These are phyloP conservation scores for Naganishia sp. DNA, from an alignment of 1,284 basidiomycete genomes.

Conservation along the genomic window DNA sequence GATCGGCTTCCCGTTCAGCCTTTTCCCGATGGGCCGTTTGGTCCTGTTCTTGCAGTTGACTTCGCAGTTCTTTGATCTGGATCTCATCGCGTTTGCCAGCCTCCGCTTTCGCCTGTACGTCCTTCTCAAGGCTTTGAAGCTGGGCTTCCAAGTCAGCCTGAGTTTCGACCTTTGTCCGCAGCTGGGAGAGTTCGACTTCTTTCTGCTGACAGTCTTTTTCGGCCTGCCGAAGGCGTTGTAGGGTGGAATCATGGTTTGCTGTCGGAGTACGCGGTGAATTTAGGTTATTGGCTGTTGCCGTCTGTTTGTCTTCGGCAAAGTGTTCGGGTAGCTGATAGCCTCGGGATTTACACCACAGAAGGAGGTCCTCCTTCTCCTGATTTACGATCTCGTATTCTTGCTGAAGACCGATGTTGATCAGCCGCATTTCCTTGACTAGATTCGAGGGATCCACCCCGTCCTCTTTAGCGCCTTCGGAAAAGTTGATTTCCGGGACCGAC, in stretches of 20 bases:
- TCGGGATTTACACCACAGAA: constrained; percentile 1
- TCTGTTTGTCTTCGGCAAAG: neutral
- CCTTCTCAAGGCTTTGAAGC: constrained; percentile 28
- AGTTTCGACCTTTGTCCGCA: neutral
- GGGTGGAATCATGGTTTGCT: neutral
- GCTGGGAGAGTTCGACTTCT: constrained; percentile 17
- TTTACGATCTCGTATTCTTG: constrained; percentile 36
- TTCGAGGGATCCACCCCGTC: constrained; percentile 49
- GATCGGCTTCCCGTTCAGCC: constrained; percentile 26
- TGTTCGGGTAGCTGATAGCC: constrained; percentile 26
- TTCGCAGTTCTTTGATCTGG: constrained; percentile 28
- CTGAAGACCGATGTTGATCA: constrained; percentile 51
- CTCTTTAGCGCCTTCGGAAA: constrained; percentile 38
- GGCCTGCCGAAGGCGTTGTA: neutral
- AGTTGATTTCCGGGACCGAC: constrained; percentile 32
- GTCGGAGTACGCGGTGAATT: no score
- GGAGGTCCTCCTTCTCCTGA: constrained; percentile 10
- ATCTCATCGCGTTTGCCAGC: constrained; percentile 9
- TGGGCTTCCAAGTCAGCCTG: constrained; percentile 25
- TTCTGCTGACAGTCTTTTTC: constrained; percentile 19
- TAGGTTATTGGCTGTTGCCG: neutral
- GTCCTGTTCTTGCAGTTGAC: constrained; percentile 23
- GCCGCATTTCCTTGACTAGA: constrained; percentile 52
- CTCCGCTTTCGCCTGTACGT: constrained; percentile 13
- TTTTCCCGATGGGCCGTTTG: constrained; percentile 17